These are phyloP conservation scores for Westerdykella sp. DNA, from an alignment of 2,329 filamentous ascomycete genomes.

Conservation along the genomic window DNA sequence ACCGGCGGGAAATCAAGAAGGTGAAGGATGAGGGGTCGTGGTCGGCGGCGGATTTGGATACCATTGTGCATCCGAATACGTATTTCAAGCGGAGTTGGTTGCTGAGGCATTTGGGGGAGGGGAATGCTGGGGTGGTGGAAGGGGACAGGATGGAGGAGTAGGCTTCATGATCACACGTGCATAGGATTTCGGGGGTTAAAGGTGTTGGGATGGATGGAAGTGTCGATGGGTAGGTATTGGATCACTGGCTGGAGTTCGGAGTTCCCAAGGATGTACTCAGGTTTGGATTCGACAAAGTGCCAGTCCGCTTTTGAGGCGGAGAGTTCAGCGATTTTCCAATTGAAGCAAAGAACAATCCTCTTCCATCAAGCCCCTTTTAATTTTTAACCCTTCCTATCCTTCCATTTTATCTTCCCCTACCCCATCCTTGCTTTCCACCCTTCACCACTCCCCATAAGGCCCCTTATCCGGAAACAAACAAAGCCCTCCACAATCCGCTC, in stretches of 20 bases:
- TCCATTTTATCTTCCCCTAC: not conserved
- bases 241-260: not conserved
- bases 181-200: not conserved
- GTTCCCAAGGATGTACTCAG: not conserved
- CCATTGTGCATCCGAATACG: slow-evolving; percentile 93
- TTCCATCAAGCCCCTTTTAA: not conserved
- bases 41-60: slow-evolving; percentile 70
- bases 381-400: not conserved
- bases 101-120: slow-evolving; percentile 66
- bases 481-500: slow-evolving; percentile 41
- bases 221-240: not conserved
- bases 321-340: not conserved
- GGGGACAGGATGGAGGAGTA: slow-evolving; percentile 34
- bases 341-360: not conserved
- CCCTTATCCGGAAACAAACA: slow-evolving; percentile 28
- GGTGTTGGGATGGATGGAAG: not conserved
- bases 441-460: not conserved
- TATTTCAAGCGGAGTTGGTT: slow-evolving; percentile 95
- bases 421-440: not conserved
- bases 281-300: too few species aligned
- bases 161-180: not conserved
- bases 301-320: too few species aligned
- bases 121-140: slow-evolving; percentile 29
- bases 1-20: slow-evolving; percentile 56
- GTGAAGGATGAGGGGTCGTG: slow-evolving; percentile 45